A percentile compares a stretch with the other conserved stretches of the same genome.
These are phyloP conservation scores for Jatropha multifida DNA, from an alignment of 441 rosid species.

Conservation along the genomic window DNA sequence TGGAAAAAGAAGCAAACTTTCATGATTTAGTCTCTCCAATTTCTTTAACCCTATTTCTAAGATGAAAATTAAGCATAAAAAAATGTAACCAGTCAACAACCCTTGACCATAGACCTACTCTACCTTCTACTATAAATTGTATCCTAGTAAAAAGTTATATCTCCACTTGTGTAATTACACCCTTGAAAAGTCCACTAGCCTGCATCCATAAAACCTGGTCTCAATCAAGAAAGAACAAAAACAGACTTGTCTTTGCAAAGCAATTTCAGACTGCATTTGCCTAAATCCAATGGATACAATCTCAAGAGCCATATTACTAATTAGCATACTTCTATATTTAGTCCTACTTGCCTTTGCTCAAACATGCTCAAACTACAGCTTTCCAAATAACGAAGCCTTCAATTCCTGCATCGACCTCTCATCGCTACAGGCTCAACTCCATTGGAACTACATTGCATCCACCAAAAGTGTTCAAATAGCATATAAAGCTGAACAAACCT, in stretches of 20 bases:
- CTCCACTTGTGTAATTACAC: background rate
- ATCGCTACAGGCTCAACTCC: slow-evolving; percentile 49
- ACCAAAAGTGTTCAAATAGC: slow-evolving; percentile 46
- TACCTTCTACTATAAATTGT: background rate
- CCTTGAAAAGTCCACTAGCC: background rate
- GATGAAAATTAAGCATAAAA: background rate
- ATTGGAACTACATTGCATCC: slow-evolving; percentile 51
- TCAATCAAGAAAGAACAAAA: background rate
- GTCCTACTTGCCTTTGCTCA: slow-evolving; percentile 31
- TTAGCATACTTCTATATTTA: slow-evolving; percentile 18
- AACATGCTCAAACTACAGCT: slow-evolving; percentile 39
- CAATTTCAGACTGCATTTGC: background rate
- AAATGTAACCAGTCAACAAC: slow-evolving; percentile 11
- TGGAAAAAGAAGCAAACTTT: slow-evolving; percentile 3
- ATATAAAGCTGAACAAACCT: slow-evolving; percentile 44
- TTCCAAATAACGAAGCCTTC: slow-evolving; percentile 35
- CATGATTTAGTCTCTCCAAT: background rate
- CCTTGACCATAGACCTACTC: background rate
- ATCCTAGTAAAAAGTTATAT: background rate
- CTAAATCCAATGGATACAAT: background rate
- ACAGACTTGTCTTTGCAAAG: background rate
- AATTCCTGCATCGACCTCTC: slow-evolving; percentile 41
- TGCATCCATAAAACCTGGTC: background rate
- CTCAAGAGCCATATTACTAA: slow-evolving; percentile 12
- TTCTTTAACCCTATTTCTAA: background rate